Percentiles rank a stretch among this genome's conserved stretches.
Evolutionary conservation across 2,329 filamentous ascomycete genomes (phyloP).

Genomic region (Aspergillus tanneri): DNA sequence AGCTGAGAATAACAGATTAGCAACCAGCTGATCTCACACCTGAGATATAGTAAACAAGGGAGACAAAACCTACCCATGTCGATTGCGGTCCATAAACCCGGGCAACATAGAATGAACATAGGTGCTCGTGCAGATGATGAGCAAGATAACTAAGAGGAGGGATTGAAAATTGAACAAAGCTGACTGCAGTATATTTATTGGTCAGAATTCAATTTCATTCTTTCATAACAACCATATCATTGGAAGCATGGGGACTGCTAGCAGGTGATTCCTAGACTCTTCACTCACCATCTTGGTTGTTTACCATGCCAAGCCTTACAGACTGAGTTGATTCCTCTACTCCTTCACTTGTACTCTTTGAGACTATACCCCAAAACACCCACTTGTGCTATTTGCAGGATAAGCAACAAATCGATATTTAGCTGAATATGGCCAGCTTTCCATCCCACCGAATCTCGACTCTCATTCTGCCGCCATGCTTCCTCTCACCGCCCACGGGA

Average conservation of each 20-base stretch:
- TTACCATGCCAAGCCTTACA: too few species aligned
- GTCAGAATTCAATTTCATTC: not conserved
- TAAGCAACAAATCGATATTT: not conserved
- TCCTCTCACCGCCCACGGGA: not conserved
- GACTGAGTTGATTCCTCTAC: too few species aligned
- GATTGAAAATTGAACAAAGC: slow-evolving; percentile 99
- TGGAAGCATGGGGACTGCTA: too few species aligned
- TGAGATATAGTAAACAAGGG: not conserved
- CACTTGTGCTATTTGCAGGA: not conserved
- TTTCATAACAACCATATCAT: too few species aligned
- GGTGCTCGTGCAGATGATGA: slow-evolving; percentile 92
- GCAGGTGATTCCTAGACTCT: too few species aligned
- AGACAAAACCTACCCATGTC: slow-evolving; percentile 67
- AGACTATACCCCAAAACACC: too few species aligned
- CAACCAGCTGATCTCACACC: not conserved
- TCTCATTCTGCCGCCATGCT: slow-evolving; percentile 23
- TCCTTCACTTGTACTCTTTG: too few species aligned
- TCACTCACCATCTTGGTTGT: slow-evolving; percentile 37
- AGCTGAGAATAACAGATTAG: slow-evolving; percentile 47
- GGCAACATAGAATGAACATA: slow-evolving; percentile 91
- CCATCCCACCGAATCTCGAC: slow-evolving; percentile 12
- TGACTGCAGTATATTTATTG: slow-evolving; percentile 57
- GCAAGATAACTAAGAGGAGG: slow-evolving; percentile 86
- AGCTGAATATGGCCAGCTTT: not conserved
- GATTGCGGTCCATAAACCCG: slow-evolving; percentile 86